A percentile compares a stretch with the other conserved stretches of the same genome.
These are phyloP conservation scores for Coriaria nepalensis DNA, from an alignment of 306 rosid genomes.

Conservation along the genomic window DNA sequence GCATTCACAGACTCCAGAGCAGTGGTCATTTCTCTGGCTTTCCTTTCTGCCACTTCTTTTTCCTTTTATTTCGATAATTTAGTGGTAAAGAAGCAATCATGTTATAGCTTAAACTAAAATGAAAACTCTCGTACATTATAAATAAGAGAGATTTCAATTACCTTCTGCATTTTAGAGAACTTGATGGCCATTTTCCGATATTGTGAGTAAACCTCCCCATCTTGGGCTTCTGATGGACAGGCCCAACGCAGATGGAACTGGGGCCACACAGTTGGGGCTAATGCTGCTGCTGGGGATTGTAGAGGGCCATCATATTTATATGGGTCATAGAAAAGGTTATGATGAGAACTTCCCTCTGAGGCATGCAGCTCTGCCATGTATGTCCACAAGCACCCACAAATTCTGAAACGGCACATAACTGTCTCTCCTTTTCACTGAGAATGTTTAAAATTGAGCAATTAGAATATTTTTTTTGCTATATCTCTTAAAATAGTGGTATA, in stretches of 20 bases:
- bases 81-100: not conserved
- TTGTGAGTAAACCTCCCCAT: slow-evolving; percentile 63
- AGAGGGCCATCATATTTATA: slow-evolving; percentile 41
- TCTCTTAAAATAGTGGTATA: too few relatives aligned
- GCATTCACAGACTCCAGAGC: slow-evolving; percentile 48
- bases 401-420: slow-evolving; percentile 52
- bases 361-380: slow-evolving; percentile 66
- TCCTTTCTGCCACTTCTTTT: slow-evolving; percentile 74
- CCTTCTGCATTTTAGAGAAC: slow-evolving; percentile 65
- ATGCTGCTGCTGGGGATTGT: slow-evolving; percentile 87
- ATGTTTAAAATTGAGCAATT: slow-evolving; percentile 5
- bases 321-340: slow-evolving; percentile 71
- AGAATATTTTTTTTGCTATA: not conserved
- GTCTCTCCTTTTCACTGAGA: slow-evolving; percentile 82
- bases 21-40: slow-evolving; percentile 37
- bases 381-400: slow-evolving; percentile 88
- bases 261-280: slow-evolving; percentile 95
- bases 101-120: not conserved
- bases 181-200: slow-evolving; percentile 49
- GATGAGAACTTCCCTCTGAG: slow-evolving; percentile 53
- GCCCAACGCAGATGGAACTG: slow-evolving; percentile 95
- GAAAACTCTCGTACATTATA: not conserved
- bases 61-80: slow-evolving; percentile 37
- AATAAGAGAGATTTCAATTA: slow-evolving; percentile 10
- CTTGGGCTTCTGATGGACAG: slow-evolving; percentile 67